Base-by-base conservation (phyloP, 345 rosid genomes). In the Euphorbia pulcherrima region DNA sequence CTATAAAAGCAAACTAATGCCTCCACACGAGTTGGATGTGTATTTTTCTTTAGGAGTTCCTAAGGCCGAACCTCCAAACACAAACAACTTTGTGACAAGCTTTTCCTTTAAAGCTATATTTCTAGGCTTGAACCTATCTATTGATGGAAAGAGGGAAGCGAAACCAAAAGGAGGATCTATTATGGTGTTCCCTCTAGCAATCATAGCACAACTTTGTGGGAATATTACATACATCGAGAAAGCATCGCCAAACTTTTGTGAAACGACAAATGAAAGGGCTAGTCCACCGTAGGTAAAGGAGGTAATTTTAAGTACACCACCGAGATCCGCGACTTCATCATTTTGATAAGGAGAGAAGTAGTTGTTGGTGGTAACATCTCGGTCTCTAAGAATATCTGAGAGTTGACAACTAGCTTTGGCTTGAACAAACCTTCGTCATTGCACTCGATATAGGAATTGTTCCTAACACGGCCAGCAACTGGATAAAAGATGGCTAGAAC, bases 131-230 rank as follows among this genome's bases (percentile, higher is more conserved):
- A 74, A 47, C 6, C 68, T 76, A 40, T 78, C 78, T 28, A 51
- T 60, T 0, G 86, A 84, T 14, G 90, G 93, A 62, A 88, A 80
- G 52, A 81, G 54, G 2, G 57, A 37, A 6, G 86, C 76, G 1
- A 79, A 77, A 26, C 72, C 67, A 51, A 88, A 83, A 1, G 65
- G 54, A 16, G 85, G 85, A 20, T 44, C 3, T 2, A 52, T 20
- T 18, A 20, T 1, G 3, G 6, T 35, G 3, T 18, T 52, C 0
- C 77, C 60, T 4, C 73, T 62, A 28, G 73, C 60, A 33, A 47
- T 29, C 1, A 56, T 47, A 35, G 66, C 51, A 70, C 71, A 65
- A 13, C 47, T 37, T 4, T 46, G 63, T 40, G 53, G 40, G 46
- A 71, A 73, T 27, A 33, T 33, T 33, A 52, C 30, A 6, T 62